phyloP scores from a whole-genome alignment of 31 red algal genomes.

The Asparagopsis taxiformis region DNA sequence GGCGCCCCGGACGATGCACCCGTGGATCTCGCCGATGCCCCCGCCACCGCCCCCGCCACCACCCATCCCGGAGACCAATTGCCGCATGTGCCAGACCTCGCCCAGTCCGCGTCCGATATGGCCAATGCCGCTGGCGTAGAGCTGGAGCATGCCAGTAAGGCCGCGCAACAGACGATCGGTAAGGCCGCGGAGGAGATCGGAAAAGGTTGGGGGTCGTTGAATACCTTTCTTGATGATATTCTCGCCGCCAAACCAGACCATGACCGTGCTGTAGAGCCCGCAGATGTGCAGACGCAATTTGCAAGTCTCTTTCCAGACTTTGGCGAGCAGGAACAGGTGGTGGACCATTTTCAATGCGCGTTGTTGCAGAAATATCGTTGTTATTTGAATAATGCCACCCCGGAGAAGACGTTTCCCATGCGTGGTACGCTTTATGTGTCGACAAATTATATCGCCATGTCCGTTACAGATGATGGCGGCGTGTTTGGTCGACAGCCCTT shows the following conservation, averaged over 20 bases:
- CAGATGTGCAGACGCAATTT: conserved; percentile 24
- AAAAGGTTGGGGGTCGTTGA: conserved; percentile 72
- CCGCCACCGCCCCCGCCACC: too few species aligned
- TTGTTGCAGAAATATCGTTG: conserved; percentile 80
- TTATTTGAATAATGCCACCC: conserved; percentile 68
- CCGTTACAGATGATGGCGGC: conserved; percentile 37
- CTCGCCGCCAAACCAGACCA: conserved; percentile 8
- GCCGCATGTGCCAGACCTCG: too few species aligned
- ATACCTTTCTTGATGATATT: conserved; percentile 47
- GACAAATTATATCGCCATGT: conserved; percentile 54
- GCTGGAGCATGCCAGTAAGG: conserved; percentile 40
- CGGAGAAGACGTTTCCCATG: conserved; percentile 48
- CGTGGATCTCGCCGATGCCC: background rate
- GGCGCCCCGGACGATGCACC: background rate
- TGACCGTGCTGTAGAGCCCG: background rate
- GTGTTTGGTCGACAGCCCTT: conserved; percentile 39
- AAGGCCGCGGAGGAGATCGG: conserved; percentile 63
- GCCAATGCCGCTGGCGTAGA: conserved; percentile 55
- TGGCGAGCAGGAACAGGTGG: conserved; percentile 44
- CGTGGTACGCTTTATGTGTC: conserved; percentile 51
- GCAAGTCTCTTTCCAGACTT: conserved; percentile 45
- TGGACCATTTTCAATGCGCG: conserved; percentile 67
- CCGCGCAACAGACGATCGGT: conserved; percentile 62
- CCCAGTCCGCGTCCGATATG: conserved; percentile 38
- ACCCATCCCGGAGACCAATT: too few species aligned